Conservation (phyloP, 2,329 filamentous ascomycete species). For the Bipolaris sorokiniana region DNA sequence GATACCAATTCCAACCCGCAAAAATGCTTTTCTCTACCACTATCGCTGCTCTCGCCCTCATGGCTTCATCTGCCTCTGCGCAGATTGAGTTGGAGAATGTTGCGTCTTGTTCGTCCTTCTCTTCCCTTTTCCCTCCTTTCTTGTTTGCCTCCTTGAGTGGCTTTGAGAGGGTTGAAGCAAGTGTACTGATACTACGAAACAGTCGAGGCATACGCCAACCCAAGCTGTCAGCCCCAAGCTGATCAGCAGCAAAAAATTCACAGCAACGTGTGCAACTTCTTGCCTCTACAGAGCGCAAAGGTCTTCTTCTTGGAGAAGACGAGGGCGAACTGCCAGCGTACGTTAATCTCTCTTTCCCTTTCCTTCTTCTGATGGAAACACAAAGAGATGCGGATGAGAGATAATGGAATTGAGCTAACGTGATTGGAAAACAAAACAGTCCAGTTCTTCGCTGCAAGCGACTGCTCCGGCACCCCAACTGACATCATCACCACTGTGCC, state of each 20-base stretch:
- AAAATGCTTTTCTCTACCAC: slow-evolving; percentile 13
- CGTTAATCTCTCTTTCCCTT: too few relatives aligned
- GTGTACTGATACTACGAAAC: too few relatives aligned
- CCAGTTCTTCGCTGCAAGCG: background rate
- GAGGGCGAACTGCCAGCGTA: slow-evolving; percentile 9
- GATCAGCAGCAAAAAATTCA: slow-evolving; percentile 10
- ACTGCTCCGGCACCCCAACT: slow-evolving; percentile 3
- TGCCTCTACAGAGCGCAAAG: slow-evolving; percentile 7
- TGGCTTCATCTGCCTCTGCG: slow-evolving; percentile 8
- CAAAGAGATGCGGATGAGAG: too few relatives aligned
- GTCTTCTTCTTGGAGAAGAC: slow-evolving; percentile 13
- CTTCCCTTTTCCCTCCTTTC: background rate
- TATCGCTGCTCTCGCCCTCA: slow-evolving; percentile 8
- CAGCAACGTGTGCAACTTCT: slow-evolving; percentile 6
- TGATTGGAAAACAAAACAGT: background rate
- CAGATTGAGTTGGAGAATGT: slow-evolving; percentile 10
- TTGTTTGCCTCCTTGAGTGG: background rate
- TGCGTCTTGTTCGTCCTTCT: slow-evolving; percentile 5
- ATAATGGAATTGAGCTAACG: too few relatives aligned
- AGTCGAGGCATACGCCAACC: slow-evolving; percentile 9
- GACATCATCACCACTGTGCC: slow-evolving; percentile 5
- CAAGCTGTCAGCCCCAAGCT: slow-evolving; percentile 1
- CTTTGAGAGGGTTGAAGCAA: too few relatives aligned
- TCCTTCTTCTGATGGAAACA: too few relatives aligned
- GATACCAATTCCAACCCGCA: background rate